phyloP scores from a whole-genome alignment of 2,329 filamentous ascomycete species.

The Penicillium griseofulvum region DNA sequence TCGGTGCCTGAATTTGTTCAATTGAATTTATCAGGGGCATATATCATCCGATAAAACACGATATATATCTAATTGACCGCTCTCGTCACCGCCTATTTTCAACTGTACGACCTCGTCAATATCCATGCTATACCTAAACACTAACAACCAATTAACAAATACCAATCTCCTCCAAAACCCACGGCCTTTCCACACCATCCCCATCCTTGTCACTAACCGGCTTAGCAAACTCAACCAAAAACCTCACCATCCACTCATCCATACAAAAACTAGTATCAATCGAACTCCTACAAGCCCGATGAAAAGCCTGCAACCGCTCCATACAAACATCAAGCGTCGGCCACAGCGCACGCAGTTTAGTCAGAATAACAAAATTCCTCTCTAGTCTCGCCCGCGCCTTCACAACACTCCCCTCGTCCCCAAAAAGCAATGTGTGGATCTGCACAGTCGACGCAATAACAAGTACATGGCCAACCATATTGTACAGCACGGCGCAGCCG shows the following conservation, averaged over 20 bases:
- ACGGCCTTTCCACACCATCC: neutral
- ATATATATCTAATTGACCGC: neutral
- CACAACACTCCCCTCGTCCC: constrained; percentile 36
- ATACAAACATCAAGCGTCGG: constrained; percentile 41
- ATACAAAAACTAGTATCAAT: constrained; percentile 41
- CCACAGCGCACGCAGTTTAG: constrained; percentile 44
- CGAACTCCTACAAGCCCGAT: constrained; percentile 41
- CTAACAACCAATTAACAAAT: neutral
- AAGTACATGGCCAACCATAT: constrained; percentile 48
- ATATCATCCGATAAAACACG: neutral
- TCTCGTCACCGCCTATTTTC: neutral
- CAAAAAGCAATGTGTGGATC: constrained; percentile 48
- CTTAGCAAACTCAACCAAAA: constrained; percentile 25
- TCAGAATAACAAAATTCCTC: constrained; percentile 48
- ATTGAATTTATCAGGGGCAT: neutral
- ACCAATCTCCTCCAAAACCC: constrained; percentile 1
- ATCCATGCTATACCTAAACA: no score
- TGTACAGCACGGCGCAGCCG: constrained; percentile 45
- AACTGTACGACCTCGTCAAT: neutral
- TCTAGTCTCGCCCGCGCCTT: constrained; percentile 40
- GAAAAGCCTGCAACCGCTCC: constrained; percentile 43
- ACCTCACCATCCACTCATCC: constrained; percentile 46
- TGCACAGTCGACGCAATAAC: constrained; percentile 50
- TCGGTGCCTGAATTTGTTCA: neutral
- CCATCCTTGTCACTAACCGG: constrained; percentile 9